phyloP scores from a whole-genome alignment of 805 yeast genomes.

The Starmerella potacharoeniae region DNA sequence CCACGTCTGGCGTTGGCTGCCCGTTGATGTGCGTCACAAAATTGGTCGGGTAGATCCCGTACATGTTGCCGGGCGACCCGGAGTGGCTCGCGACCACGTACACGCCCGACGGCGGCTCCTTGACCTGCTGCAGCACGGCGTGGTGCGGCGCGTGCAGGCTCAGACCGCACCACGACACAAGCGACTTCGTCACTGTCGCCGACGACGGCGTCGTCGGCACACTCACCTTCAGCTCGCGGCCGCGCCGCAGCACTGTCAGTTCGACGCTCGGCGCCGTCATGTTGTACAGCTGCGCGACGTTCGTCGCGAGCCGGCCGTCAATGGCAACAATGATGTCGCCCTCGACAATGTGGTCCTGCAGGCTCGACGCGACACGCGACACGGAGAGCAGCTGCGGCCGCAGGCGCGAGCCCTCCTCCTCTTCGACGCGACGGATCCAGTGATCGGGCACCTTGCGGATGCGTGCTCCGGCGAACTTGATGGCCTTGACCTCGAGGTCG shows the following conservation, averaged over 20 bases:
- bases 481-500: conserved; percentile 66
- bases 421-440: conserved; percentile 64
- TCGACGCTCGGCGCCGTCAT: conserved; percentile 36
- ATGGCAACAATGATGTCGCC: conserved; percentile 74
- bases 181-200: conserved; percentile 48
- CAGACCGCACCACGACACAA: conserved; percentile 77
- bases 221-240: conserved; percentile 45
- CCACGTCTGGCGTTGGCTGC: conserved; percentile 54
- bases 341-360: conserved; percentile 29
- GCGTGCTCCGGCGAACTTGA: conserved; percentile 64
- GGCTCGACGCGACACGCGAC: conserved; percentile 46
- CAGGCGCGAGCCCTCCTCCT: conserved; percentile 46
- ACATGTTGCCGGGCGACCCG: conserved; percentile 82
- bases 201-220: conserved; percentile 57
- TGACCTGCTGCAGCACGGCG: conserved; percentile 77
- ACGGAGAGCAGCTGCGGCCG: conserved; percentile 58
- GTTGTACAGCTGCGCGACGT: conserved; percentile 51
- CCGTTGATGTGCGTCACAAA: conserved; percentile 88
- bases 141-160: conserved; percentile 82
- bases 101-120: conserved; percentile 67
- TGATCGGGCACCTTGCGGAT: conserved; percentile 77
- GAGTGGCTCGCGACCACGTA: conserved; percentile 62
- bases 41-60: conserved; percentile 64
- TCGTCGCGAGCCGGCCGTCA: conserved; percentile 51
- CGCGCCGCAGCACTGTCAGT: conserved; percentile 62